Evolutionary conservation across 2,329 filamentous ascomycete species (phyloP).

Genomic region (Verruconis gallopava): DNA sequence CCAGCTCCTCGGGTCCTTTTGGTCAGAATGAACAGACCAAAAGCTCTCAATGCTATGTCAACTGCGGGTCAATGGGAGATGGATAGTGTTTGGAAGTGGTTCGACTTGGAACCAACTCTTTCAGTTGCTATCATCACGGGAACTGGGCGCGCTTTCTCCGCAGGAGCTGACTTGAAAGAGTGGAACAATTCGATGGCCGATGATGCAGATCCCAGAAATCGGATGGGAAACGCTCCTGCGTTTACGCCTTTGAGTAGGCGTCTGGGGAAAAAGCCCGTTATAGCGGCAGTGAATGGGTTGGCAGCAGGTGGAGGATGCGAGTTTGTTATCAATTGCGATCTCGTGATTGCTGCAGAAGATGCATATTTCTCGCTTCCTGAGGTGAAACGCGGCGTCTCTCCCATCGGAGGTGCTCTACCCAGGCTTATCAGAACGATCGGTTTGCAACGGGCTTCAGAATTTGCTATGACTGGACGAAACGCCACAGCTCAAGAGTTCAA

Average conservation of each 20-base stretch:
- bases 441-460: slow-evolving; percentile 73
- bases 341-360: slow-evolving; percentile 73
- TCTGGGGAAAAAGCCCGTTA: slow-evolving; percentile 76
- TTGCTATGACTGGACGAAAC: slow-evolving; percentile 73
- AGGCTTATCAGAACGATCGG: slow-evolving; percentile 40
- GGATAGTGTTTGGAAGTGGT: slow-evolving; percentile 59
- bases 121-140: slow-evolving; percentile 77
- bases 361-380: slow-evolving; percentile 96
- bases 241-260: slow-evolving; percentile 44
- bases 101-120: slow-evolving; percentile 57
- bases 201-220: slow-evolving; percentile 61
- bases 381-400: slow-evolving; percentile 86
- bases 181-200: slow-evolving; percentile 55
- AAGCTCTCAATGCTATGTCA: slow-evolving; percentile 86
- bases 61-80: slow-evolving; percentile 84
- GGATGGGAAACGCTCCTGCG: slow-evolving; percentile 1
- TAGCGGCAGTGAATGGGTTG: slow-evolving; percentile 91
- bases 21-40: slow-evolving; percentile 61
- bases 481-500: slow-evolving; percentile 76
- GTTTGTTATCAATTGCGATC: slow-evolving; percentile 92
- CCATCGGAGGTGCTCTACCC: slow-evolving; percentile 83
- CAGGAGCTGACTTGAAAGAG: slow-evolving; percentile 97
- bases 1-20: slow-evolving; percentile 37
- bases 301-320: slow-evolving; percentile 92
- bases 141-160: slow-evolving; percentile 80